phyloP scores from a whole-genome alignment of 192 early-diverging fungal species.

The Entomortierella lignicola region DNA sequence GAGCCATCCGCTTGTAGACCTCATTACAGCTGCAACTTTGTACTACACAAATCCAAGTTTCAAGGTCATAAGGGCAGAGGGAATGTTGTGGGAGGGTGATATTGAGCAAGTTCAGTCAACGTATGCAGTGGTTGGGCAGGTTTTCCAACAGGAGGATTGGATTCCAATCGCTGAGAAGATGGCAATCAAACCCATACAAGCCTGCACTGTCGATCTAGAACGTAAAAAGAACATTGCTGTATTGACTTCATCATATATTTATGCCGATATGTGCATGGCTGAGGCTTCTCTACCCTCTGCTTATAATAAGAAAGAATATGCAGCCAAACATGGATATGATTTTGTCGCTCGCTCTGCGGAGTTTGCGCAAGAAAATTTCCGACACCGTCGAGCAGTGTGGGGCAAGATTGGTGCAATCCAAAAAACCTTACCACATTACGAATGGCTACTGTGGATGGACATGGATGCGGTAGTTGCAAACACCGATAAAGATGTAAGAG shows the following conservation, averaged over 20 bases:
- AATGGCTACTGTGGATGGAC: conserved; percentile 73
- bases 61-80: conserved; percentile 11
- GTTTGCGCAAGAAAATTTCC: conserved; percentile 62
- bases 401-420: conserved; percentile 68
- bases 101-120: conserved; percentile 53
- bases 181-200: conserved; percentile 21
- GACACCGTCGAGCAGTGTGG: conserved; percentile 64
- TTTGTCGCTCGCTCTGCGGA: conserved; percentile 65
- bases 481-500: conserved; percentile 27
- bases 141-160: conserved; percentile 62
- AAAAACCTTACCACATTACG: conserved; percentile 67
- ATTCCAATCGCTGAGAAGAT: conserved; percentile 50
- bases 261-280: conserved; percentile 65
- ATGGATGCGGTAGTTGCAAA: conserved; percentile 70
- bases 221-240: conserved; percentile 53
- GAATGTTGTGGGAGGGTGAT: conserved; percentile 56
- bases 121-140: conserved; percentile 46
- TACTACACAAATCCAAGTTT: conserved; percentile 9
- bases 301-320: conserved; percentile 65
- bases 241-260: conserved; percentile 66
- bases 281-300: conserved; percentile 55
- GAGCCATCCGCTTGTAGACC: conserved; percentile 2
- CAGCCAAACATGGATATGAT: conserved; percentile 60
- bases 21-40: conserved; percentile 21
- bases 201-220: conserved; percentile 27